Evolutionary conservation across 2,329 filamentous ascomycete genomes (phyloP), one percentile per base, ranked within the genome.

Genomic region (Aureobasidium sp.): DNA sequence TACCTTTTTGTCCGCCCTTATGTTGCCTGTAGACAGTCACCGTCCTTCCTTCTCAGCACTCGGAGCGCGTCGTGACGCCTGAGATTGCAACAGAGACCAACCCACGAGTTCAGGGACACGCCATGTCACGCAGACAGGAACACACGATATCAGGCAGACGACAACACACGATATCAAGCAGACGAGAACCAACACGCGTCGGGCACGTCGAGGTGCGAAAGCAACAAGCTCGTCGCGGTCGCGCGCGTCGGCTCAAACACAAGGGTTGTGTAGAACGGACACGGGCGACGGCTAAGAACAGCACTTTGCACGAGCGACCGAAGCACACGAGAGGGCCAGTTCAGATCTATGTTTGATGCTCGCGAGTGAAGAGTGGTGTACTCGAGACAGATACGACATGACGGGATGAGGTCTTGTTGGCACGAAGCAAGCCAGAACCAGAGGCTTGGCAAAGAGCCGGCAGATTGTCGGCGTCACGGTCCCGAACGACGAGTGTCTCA

Each of bases 261-360:
- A 30, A 6, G 27, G 6, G 27, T 6, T 30, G 27, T 34, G 19
- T 17, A 24, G 12, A 34, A 29, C 17, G 41, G 41, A 34, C 29
- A 14, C n/a, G 25, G 24, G 41, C 2, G 19, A 45, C 41, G 29
- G 41, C 29, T 34, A 32, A 21, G 41, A 45, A 29, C 27, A 17
- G 19, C n/a, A 6, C 19, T 21, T 34, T 22, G 12, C 10, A 45
- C 41, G 19, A 34, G 6, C 35, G 19, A 45, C 21, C 6, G 27
- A 21, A 45, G 41, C 41, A 45, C 41, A 32, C 41, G 41, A 45
- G 29, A 17, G 41, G 41, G 41, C 27, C 41, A 24, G 41, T 34
- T 17, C 12, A 19, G 29, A n/a, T n/a, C n/a, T n/a, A n/a, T n/a
- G n/a, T n/a, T n/a, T n/a, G n/a, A n/a, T n/a, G n/a, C n/a, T n/a